Percentiles rank a stretch among this genome's conserved stretches.
Conservation (phyloP, 805 yeast genomes). For the Nakazawaea peltata region DNA sequence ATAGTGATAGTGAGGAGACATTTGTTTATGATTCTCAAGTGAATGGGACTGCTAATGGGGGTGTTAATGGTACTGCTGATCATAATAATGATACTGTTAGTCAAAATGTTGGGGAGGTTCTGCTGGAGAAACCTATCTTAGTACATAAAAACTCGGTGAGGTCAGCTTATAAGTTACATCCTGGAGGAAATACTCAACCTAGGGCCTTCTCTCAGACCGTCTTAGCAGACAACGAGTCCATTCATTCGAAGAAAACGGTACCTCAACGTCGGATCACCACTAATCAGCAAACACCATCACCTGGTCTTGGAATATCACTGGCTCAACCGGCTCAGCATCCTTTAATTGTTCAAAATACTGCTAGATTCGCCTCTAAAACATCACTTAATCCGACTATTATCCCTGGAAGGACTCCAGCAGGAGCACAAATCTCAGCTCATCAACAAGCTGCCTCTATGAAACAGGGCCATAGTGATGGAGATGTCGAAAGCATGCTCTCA, state of each 20-base stretch:
- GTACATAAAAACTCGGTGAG: slow-evolving; percentile 9
- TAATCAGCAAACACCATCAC: slow-evolving; percentile 1
- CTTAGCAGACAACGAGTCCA: slow-evolving; percentile 7
- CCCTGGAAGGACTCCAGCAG: too few relatives aligned
- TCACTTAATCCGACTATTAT: too few relatives aligned
- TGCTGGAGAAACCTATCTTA: slow-evolving; percentile 4
- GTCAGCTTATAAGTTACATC: not conserved
- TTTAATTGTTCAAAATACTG: not conserved
- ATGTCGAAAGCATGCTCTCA: too few relatives aligned
- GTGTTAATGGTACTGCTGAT: too few relatives aligned
- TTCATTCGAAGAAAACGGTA: slow-evolving; percentile 4
- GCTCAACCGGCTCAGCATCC: not conserved
- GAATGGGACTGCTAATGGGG: not conserved
- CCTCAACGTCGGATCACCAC: slow-evolving; percentile 3
- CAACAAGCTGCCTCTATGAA: too few relatives aligned
- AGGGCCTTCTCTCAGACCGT: slow-evolving; percentile 10
- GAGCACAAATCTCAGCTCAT: too few relatives aligned
- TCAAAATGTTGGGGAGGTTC: not conserved
- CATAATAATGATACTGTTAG: not conserved
- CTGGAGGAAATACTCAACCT: slow-evolving; percentile 2
- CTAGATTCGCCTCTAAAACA: not conserved
- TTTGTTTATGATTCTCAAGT: slow-evolving; percentile 7
- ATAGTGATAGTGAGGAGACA: slow-evolving; percentile 9
- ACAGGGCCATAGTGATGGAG: too few relatives aligned
- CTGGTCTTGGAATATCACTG: too few relatives aligned